These are phyloP conservation scores for Penicillium occitanis DNA, from an alignment of 2,329 filamentous ascomycete genomes.

Conservation along the genomic window DNA sequence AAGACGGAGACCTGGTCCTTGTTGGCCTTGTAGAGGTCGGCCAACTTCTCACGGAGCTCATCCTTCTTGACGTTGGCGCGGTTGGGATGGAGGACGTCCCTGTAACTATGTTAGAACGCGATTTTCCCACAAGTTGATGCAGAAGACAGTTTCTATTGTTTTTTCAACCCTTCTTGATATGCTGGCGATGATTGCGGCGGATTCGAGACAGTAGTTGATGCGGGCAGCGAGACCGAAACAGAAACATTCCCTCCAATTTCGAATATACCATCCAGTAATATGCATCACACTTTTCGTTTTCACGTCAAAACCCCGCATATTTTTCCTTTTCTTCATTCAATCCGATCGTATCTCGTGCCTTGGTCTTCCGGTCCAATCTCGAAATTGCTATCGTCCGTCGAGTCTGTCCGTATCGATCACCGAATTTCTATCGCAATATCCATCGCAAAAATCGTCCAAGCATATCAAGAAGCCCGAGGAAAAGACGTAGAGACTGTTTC, in stretches of 20 bases:
- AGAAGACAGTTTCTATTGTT: constrained; percentile 19
- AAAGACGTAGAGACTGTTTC: constrained; percentile 17
- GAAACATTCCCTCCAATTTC: background rate
- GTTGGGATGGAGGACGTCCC: constrained; percentile 99
- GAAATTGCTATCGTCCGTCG: background rate
- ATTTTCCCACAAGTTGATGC: background rate
- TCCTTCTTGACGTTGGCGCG: constrained; percentile 99
- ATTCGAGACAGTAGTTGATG: background rate
- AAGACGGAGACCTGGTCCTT: constrained; percentile 98
- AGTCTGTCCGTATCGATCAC: constrained; percentile 5
- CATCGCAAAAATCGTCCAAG: constrained; percentile 17
- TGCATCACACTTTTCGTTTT: background rate
- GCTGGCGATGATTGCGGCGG: background rate
- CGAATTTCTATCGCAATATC: background rate
- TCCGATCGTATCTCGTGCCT: background rate
- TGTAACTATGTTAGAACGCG: constrained; percentile 42
- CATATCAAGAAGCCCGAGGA: constrained; percentile 26
- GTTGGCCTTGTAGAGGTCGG: constrained; percentile 94
- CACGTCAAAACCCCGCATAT: background rate
- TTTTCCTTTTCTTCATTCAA: background rate
- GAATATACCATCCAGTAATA: background rate
- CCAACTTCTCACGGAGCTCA: constrained; percentile 93
- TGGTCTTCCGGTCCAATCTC: background rate
- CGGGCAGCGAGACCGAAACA: background rate
- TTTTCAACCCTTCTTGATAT: background rate